Conservation (phyloP, 129 eudicot species). For the Lactuca saligna region DNA sequence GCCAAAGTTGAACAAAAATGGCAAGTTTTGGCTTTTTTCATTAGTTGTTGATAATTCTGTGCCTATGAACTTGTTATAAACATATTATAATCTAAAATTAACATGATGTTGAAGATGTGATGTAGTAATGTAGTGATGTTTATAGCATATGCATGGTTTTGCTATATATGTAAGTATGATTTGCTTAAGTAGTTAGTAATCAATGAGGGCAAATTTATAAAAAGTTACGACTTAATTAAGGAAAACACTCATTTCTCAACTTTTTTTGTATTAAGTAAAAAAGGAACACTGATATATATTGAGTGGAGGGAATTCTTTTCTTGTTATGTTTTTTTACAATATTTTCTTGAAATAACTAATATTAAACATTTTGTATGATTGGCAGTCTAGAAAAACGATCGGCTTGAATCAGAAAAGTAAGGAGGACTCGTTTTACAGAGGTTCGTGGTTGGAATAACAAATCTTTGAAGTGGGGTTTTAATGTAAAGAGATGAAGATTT, state of each 20-base stretch:
- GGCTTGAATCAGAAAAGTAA: slow-evolving; percentile 19
- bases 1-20: not conserved
- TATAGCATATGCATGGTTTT: not conserved
- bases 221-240: too few relatives aligned
- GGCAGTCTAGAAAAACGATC: slow-evolving; percentile 14
- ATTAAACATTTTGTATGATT: slow-evolving; percentile 14
- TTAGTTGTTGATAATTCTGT: not conserved
- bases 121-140: not conserved
- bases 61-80: not conserved
- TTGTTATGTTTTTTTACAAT: too few relatives aligned
- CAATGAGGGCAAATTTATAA: not conserved
- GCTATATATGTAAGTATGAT: not conserved
- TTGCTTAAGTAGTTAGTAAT: not conserved
- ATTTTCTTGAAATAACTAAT: slow-evolving; percentile 2
- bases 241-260: too few relatives aligned
- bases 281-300: too few relatives aligned
- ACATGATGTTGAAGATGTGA: slow-evolving; percentile 4
- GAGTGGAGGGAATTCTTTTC: too few relatives aligned
- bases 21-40: too few relatives aligned
- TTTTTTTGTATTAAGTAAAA: too few relatives aligned
- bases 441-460: slow-evolving; percentile 25
- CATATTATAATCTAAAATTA: not conserved
- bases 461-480: slow-evolving; percentile 14
- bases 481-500: slow-evolving; percentile 28
- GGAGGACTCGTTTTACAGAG: slow-evolving; percentile 7